phyloP scores from a whole-genome alignment of 1,284 basidiomycete genomes.

The Tylopilus sp. region DNA sequence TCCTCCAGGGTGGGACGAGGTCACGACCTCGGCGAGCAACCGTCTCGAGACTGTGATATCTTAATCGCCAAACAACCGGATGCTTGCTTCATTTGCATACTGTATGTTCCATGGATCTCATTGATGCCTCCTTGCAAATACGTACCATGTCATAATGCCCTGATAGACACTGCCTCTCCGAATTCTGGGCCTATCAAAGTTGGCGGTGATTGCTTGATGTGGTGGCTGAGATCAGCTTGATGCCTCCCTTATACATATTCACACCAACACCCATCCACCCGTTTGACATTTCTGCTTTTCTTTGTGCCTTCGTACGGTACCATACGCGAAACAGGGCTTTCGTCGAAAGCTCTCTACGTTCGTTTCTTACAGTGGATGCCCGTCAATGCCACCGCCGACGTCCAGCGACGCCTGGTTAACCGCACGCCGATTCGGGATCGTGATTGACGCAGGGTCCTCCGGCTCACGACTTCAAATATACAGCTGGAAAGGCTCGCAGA shows the following conservation, averaged over 20 bases:
- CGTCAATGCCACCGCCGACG: slow-evolving; percentile 68
- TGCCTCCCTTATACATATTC: background rate
- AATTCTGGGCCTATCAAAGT: background rate
- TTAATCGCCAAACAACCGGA: background rate
- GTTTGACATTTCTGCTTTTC: background rate
- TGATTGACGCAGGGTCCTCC: slow-evolving; percentile 97
- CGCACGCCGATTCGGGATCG: slow-evolving; percentile 87
- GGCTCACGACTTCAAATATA: slow-evolving; percentile 96
- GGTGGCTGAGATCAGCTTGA: background rate
- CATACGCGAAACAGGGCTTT: slow-evolving; percentile 19
- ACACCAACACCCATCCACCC: background rate
- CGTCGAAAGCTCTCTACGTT: slow-evolving; percentile 21
- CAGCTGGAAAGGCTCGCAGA: slow-evolving; percentile 86
- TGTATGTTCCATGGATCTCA: background rate
- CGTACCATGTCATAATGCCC: background rate
- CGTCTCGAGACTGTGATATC: slow-evolving; percentile 17
- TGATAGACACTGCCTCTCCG: background rate
- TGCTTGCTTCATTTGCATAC: slow-evolving; percentile 15
- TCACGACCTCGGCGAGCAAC: slow-evolving; percentile 28
- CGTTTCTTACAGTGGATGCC: slow-evolving; percentile 29
- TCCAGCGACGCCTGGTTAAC: slow-evolving; percentile 67
- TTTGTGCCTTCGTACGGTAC: slow-evolving; percentile 4
- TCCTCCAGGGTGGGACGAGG: slow-evolving; percentile 26
- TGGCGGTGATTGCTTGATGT: background rate
- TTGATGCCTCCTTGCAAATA: background rate